Evolutionary conservation across 2,329 filamentous ascomycete genomes (phyloP).

Genomic region (Ophiostoma montium): DNA sequence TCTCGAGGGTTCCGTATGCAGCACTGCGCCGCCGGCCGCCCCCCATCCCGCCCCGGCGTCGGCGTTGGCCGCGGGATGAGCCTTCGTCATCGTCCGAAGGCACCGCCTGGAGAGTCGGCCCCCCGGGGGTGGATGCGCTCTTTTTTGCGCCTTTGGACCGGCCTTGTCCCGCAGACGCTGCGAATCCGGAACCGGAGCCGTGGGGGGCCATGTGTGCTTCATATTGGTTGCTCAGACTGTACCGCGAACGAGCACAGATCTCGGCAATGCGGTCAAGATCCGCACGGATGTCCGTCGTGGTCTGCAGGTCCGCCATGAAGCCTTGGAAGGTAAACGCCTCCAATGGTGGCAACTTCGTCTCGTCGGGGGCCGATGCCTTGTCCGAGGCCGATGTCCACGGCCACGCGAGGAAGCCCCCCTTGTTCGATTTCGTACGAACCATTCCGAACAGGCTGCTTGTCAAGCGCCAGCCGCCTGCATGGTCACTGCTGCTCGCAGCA

Average conservation of each 20-base stretch:
- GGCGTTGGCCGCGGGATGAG: slow-evolving; percentile 21
- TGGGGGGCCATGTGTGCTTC: slow-evolving; percentile 51
- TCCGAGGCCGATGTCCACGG: slow-evolving; percentile 16
- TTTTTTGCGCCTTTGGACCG: not conserved
- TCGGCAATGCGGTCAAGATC: slow-evolving; percentile 52
- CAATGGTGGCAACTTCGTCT: slow-evolving; percentile 40
- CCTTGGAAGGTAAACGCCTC: slow-evolving; percentile 52
- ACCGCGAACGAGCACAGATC: slow-evolving; percentile 50
- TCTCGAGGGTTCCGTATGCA: slow-evolving; percentile 49
- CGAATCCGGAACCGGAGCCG: slow-evolving; percentile 39
- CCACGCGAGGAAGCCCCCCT: slow-evolving; percentile 20
- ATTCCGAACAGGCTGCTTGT: slow-evolving; percentile 21
- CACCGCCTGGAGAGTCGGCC: slow-evolving; percentile 43
- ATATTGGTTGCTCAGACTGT: slow-evolving; percentile 53
- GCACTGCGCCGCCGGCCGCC: slow-evolving; percentile 33
- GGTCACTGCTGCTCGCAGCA: slow-evolving; percentile 6
- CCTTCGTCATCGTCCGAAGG: slow-evolving; percentile 41
- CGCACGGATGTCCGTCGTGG: slow-evolving; percentile 34
- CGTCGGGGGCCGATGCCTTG: slow-evolving; percentile 10
- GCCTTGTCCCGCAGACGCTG: slow-evolving; percentile 30
- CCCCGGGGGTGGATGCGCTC: slow-evolving; percentile 14
- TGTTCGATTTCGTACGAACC: slow-evolving; percentile 29
- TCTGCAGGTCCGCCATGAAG: slow-evolving; percentile 34
- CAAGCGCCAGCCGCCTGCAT: slow-evolving; percentile 8
- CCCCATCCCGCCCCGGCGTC: slow-evolving; percentile 23